Evolutionary conservation across 495 filamentous ascomycete species (phyloP).

Genomic region (Hypoxylon intermedium): DNA sequence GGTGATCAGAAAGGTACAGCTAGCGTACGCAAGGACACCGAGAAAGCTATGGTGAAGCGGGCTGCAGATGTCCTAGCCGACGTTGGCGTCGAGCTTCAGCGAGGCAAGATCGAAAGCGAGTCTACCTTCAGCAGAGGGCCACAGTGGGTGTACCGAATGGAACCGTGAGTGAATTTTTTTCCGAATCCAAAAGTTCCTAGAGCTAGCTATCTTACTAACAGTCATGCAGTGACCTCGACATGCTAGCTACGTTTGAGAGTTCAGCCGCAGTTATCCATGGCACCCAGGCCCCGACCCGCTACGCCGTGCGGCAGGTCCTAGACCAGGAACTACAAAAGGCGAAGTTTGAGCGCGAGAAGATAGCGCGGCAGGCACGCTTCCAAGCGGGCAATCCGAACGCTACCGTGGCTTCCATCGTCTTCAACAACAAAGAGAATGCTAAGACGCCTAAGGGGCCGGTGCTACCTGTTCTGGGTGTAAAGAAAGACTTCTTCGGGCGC

Average conservation of each 20-base stretch:
- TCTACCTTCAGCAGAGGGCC: slow-evolving; percentile 57
- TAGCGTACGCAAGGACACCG: slow-evolving; percentile 82
- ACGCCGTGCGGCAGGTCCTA: slow-evolving; percentile 88
- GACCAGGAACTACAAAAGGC: slow-evolving; percentile 85
- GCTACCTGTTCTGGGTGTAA: slow-evolving; percentile 57
- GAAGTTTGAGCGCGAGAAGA: slow-evolving; percentile 64
- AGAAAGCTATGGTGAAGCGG: slow-evolving; percentile 78
- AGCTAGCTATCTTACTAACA: slow-evolving; percentile 10
- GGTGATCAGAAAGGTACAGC: slow-evolving; percentile 70
- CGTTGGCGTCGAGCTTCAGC: slow-evolving; percentile 81
- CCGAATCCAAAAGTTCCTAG: background rate
- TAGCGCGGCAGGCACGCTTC: slow-evolving; percentile 63
- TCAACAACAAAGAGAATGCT: slow-evolving; percentile 55
- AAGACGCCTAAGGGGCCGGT: slow-evolving; percentile 27
- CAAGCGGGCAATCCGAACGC: slow-evolving; percentile 46
- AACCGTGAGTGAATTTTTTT: slow-evolving; percentile 70
- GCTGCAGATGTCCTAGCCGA: slow-evolving; percentile 81
- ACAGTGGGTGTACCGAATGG: slow-evolving; percentile 90
- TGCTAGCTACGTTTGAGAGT: slow-evolving; percentile 68
- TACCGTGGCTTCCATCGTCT: slow-evolving; percentile 38
- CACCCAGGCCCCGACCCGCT: slow-evolving; percentile 73
- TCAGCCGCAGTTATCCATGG: slow-evolving; percentile 53
- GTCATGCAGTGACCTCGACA: slow-evolving; percentile 62
- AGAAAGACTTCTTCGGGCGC: slow-evolving; percentile 91
- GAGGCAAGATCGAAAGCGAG: slow-evolving; percentile 74